These are phyloP conservation scores for Fusarium lyarnte DNA, from an alignment of 2,329 filamentous ascomycete genomes.

Conservation along the genomic window DNA sequence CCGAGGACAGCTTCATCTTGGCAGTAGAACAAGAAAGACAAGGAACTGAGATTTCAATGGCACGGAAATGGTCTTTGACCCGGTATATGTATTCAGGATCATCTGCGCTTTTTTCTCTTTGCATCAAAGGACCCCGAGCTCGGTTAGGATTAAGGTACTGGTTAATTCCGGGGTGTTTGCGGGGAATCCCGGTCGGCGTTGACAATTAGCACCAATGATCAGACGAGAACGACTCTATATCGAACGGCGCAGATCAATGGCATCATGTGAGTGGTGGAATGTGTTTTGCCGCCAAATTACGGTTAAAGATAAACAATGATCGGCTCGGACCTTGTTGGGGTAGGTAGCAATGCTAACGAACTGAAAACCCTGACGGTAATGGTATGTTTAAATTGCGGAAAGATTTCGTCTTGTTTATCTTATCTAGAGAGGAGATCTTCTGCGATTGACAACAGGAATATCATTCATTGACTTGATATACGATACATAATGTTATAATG, in stretches of 20 bases:
- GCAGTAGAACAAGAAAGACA: neutral
- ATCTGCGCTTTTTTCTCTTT: neutral
- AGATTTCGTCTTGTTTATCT: neutral
- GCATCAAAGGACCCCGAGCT: neutral
- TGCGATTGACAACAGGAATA: fast-evolving
- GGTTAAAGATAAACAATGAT: conserved; percentile 14
- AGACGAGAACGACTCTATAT: neutral
- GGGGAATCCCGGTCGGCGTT: conserved; percentile 30
- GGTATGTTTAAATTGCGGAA: neutral
- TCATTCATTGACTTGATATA: fast-evolving
- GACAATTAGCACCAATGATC: conserved; percentile 36
- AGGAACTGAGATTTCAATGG: neutral
- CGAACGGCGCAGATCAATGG: neutral
- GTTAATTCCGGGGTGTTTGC: conserved; percentile 1
- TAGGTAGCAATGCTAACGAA: neutral
- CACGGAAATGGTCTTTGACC: no score
- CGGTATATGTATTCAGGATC: conserved; percentile 8
- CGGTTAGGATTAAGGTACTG: neutral
- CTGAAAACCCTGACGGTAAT: neutral
- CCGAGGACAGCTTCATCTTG: conserved; percentile 30
- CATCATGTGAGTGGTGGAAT: neutral
- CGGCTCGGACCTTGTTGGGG: neutral
- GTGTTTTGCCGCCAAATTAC: conserved; percentile 3
- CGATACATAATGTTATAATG: fast-evolving
- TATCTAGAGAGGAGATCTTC: fast-evolving